These are phyloP conservation scores for Euphorbia lathyris DNA, from an alignment of 345 rosid species.

Conservation along the genomic window DNA sequence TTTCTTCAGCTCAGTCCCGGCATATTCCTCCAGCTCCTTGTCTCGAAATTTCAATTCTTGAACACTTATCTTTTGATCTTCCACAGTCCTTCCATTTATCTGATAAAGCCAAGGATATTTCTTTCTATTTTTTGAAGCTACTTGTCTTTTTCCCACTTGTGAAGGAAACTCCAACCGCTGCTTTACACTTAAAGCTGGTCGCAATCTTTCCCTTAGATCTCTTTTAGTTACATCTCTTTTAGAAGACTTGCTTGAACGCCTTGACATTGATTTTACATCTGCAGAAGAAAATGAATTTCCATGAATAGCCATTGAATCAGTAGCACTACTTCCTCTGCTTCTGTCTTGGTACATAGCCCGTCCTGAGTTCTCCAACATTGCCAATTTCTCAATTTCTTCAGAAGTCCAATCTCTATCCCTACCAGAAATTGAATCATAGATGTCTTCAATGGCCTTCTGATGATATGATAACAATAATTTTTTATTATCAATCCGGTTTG, in stretches of 20 bases:
- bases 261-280: constrained; percentile 5
- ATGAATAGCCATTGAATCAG: neutral
- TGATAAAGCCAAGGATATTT: constrained; percentile 17
- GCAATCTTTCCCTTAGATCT: constrained; percentile 21
- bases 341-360: neutral
- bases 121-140: neutral
- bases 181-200: constrained; percentile 9
- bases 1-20: neutral
- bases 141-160: constrained; percentile 13
- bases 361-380: neutral
- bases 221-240: constrained; percentile 15
- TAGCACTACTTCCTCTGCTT: neutral
- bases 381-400: constrained; percentile 15
- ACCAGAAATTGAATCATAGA: constrained; percentile 10
- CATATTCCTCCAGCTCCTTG: neutral
- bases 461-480: neutral
- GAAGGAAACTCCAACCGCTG: constrained; percentile 2
- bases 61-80: constrained; percentile 6
- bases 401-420: constrained; percentile 18
- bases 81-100: neutral
- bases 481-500: constrained; percentile 16
- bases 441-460: constrained; percentile 15
- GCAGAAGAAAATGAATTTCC: constrained; percentile 10
- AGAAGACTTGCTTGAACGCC: constrained; percentile 16
- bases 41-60: constrained; percentile 4